phyloP scores from a whole-genome alignment of 192 early-diverging fungal genomes.

The Backusella morwellensis region DNA sequence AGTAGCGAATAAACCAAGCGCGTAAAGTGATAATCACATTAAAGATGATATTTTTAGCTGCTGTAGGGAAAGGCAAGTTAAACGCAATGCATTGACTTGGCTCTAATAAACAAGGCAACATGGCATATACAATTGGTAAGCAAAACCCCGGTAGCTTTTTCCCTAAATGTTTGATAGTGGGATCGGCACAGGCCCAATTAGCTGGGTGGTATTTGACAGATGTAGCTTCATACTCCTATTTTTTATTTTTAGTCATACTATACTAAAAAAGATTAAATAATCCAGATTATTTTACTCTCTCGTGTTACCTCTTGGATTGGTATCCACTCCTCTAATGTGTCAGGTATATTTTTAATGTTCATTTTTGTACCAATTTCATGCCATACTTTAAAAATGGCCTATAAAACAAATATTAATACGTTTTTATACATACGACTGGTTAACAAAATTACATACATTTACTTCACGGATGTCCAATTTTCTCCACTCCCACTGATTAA shows the following conservation, averaged over 20 bases:
- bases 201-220: slow-evolving; percentile 11
- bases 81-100: slow-evolving; percentile 17
- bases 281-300: slow-evolving; percentile 2
- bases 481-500: slow-evolving; percentile 42
- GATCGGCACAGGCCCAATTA: slow-evolving; percentile 26
- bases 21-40: slow-evolving; percentile 14
- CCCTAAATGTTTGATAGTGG: slow-evolving; percentile 23
- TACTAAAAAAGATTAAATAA: not conserved
- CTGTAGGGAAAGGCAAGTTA: slow-evolving; percentile 10
- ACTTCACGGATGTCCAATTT: slow-evolving; percentile 35
- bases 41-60: not conserved
- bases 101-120: slow-evolving; percentile 32
- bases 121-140: slow-evolving; percentile 19
- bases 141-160: not conserved
- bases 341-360: slow-evolving; percentile 45
- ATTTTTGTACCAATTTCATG: slow-evolving; percentile 31
- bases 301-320: slow-evolving; percentile 34
- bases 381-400: slow-evolving; percentile 37
- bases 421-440: too few species aligned
- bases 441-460: slow-evolving; percentile 28
- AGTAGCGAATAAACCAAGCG: slow-evolving; percentile 32
- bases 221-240: slow-evolving; percentile 28
- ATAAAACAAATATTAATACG: not conserved
- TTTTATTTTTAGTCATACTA: not conserved
- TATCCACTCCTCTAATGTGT: slow-evolving; percentile 24